Evolutionary conservation across 2,329 filamentous ascomycete genomes (phyloP).

Genomic region (Epichloe festucae): DNA sequence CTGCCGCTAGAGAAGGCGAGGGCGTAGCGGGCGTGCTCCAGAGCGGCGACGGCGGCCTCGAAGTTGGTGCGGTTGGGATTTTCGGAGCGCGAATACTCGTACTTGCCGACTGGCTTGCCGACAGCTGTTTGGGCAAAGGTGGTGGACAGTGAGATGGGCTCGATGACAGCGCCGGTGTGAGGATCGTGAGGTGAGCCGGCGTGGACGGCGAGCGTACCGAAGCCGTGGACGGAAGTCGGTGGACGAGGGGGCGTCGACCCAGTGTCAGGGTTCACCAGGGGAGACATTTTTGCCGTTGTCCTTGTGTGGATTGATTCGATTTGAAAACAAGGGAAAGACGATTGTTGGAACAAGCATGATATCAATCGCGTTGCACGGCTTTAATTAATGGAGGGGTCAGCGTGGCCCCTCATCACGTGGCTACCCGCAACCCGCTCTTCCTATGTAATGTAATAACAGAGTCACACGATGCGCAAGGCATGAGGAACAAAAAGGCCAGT

Average conservation of each 20-base stretch:
- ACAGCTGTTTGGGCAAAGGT: constrained; percentile 89
- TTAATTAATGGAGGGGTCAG: too few species aligned
- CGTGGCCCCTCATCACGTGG: too few species aligned
- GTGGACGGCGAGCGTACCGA: constrained; percentile 91
- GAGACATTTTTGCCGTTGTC: constrained; percentile 13
- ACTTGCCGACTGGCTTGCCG: constrained; percentile 73
- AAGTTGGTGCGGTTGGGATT: constrained; percentile 97
- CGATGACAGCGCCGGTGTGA: constrained; percentile 86
- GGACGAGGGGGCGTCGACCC: constrained; percentile 67
- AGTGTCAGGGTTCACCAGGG: constrained; percentile 28
- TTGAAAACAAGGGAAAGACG: not conserved
- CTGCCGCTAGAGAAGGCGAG: constrained; percentile 91
- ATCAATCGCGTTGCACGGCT: too few species aligned
- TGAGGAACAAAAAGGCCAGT: too few species aligned
- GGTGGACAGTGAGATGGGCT: constrained; percentile 88
- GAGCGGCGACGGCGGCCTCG: constrained; percentile 76
- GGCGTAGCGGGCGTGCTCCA: constrained; percentile 86
- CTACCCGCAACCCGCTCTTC: too few species aligned
- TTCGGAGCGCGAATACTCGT: constrained; percentile 86
- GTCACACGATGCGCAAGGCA: too few species aligned
- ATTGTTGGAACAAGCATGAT: too few species aligned
- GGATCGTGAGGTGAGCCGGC: constrained; percentile 86
- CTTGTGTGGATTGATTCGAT: not conserved
- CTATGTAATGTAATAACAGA: too few species aligned
- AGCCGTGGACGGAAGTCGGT: constrained; percentile 60